phyloP scores from a whole-genome alignment of 306 rosid genomes.

The Boehmeria nivea region DNA sequence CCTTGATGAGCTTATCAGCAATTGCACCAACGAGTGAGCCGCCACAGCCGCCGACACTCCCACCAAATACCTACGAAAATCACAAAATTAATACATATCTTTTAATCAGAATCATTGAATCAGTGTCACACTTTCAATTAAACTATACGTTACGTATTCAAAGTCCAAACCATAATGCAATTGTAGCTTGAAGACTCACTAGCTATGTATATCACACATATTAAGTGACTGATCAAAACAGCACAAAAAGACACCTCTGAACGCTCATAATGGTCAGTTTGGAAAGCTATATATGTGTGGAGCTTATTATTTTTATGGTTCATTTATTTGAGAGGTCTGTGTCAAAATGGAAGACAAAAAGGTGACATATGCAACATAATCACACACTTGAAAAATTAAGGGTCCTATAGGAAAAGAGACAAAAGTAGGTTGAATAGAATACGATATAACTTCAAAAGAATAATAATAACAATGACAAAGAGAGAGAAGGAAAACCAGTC shows the following conservation, averaged over 20 bases:
- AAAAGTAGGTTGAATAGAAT: conserved; percentile 9
- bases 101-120: too few species aligned
- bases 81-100: too few species aligned
- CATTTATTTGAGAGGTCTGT: too few species aligned
- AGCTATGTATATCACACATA: too few species aligned
- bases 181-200: conserved; percentile 6
- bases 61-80: conserved; percentile 61
- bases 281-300: too few species aligned
- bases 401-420: conserved; percentile 6
- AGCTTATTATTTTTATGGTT: too few species aligned
- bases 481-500: conserved; percentile 38
- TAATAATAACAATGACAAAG: background rate
- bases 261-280: too few species aligned
- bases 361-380: conserved; percentile 10
- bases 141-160: too few species aligned
- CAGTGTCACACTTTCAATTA: too few species aligned
- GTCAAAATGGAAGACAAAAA: conserved; percentile 4
- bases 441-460: too few species aligned
- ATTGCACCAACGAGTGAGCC: conserved; percentile 69
- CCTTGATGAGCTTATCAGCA: conserved; percentile 52
- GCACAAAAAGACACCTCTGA: too few species aligned
- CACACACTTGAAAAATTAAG: background rate
- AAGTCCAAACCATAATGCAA: too few species aligned
- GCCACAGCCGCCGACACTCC: conserved; percentile 70
- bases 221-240: background rate